Evolutionary conservation across 176 grass and related monocot genomes (phyloP), one percentile per base, ranked within the genome.

Genomic region (Phyllostachys edulis): DNA sequence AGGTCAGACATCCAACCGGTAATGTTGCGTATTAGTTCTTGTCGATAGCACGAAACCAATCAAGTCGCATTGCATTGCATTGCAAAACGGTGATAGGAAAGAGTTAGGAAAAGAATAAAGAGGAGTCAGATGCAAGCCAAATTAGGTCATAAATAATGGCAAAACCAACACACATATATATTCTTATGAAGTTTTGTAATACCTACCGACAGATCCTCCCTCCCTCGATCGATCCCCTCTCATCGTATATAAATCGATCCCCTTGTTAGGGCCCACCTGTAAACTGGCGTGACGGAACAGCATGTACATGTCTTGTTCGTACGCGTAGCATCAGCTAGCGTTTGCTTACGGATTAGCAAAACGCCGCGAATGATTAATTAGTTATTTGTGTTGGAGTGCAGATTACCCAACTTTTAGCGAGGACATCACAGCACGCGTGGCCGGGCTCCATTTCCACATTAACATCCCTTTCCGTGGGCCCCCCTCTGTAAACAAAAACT

Each of bases 401-500:
- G 34, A 55, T 72, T 78, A 65, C 81, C 44, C 39, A 50, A 49
- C 4, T 41, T 79, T 85, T 69, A 63, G 77, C 4, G 18, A 69
- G 15, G 61, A 64, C 72, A 85, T 62, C 57, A 47, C 87, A 76
- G 3, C 54, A 62, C 44, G 3, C 54, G 47, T 29, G 67, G 29
- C 49, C 20, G 52, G 83, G 76, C 78, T 71, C 83, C 83, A 78
- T 86, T 86, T 86, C 66, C 84, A 86, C 79, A 8, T 56, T 73
- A 38, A 49, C 84, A 67, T 90, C 84, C 6, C 84, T 90, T 51
- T 90, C 84, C 78, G 42, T 50, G 82, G 15, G 1, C 32, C 32
- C 45, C 78, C 37, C 17, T 78, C n/a, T 9, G 59, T 40, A 42
- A 83, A 65, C 73, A 83, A 78, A 67, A 78, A 36, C 67, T 67